Percentiles rank a stretch among this genome's conserved stretches.
Evolutionary conservation across 305 asterid species (phyloP).

Genomic region (Fraxinus sp.): DNA sequence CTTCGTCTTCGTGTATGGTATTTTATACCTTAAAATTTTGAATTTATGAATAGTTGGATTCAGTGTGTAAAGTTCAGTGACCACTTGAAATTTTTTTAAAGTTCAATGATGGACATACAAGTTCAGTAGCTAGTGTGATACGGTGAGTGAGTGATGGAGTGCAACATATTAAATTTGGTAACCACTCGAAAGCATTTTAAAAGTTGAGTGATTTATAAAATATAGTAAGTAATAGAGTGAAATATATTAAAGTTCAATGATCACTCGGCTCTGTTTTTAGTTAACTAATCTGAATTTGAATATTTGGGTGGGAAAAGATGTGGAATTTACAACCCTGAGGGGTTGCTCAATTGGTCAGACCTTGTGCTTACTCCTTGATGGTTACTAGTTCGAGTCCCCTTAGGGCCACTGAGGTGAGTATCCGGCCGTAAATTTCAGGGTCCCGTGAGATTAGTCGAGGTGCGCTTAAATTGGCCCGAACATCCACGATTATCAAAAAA

Average conservation of each 20-base stretch:
- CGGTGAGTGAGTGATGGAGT: not conserved
- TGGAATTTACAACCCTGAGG: not conserved
- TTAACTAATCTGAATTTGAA: not conserved
- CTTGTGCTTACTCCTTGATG: too few species aligned
- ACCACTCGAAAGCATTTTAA: not conserved
- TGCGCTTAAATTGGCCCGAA: too few species aligned
- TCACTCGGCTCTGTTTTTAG: not conserved
- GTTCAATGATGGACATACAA: too few species aligned
- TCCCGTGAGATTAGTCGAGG: too few species aligned
- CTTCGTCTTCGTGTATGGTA: not conserved
- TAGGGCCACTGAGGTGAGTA: too few species aligned
- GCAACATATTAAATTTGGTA: not conserved
- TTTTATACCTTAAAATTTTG: not conserved
- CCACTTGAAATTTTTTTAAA: not conserved
- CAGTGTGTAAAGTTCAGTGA: not conserved
- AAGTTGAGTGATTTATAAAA: not conserved
- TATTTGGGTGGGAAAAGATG: not conserved
- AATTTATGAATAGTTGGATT: not conserved
- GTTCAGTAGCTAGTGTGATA: not conserved
- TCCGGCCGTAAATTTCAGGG: too few species aligned
- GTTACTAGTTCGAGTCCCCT: too few species aligned
- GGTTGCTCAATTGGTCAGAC: too few species aligned
- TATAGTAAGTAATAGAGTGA: not conserved
- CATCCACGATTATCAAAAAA: too few species aligned
- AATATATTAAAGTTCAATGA: not conserved